These are phyloP conservation scores for Fusarium penzigii DNA, from an alignment of 2,329 filamentous ascomycete genomes.

Conservation along the genomic window DNA sequence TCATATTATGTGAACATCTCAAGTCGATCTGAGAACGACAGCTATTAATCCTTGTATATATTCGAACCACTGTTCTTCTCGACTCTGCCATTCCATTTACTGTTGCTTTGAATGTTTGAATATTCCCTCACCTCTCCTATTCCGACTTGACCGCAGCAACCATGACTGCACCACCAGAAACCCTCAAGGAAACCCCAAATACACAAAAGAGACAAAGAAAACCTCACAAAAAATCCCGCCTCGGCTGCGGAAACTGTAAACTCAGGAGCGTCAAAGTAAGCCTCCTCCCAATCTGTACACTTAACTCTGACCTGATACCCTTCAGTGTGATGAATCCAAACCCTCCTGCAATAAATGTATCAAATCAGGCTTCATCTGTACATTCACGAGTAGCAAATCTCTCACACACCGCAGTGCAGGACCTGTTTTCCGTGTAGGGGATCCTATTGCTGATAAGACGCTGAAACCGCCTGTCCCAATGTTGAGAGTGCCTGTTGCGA, in stretches of 20 bases:
- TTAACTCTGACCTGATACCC: background rate
- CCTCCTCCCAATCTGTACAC: background rate
- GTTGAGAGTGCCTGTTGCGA: constrained; percentile 26
- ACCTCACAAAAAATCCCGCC: constrained; percentile 53
- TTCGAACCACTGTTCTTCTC: no score
- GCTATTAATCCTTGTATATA: no score
- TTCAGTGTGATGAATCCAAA: constrained; percentile 54
- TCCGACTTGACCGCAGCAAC: background rate
- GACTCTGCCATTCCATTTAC: no score
- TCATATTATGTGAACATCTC: no score
- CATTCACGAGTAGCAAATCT: constrained; percentile 38
- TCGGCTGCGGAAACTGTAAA: constrained; percentile 59
- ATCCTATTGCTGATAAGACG: constrained; percentile 1
- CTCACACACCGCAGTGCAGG: constrained; percentile 19
- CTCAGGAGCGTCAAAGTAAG: constrained; percentile 52
- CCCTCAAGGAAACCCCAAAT: background rate
- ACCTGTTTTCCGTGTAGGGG: constrained; percentile 9
- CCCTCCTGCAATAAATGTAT: constrained; percentile 51
- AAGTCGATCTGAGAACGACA: no score
- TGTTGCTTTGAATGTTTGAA: no score
- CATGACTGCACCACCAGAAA: background rate
- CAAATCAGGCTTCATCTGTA: constrained; percentile 49
- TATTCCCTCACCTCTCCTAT: background rate
- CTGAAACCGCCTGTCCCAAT: constrained; percentile 14
- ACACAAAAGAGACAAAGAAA: constrained; percentile 31